A percentile compares a stretch with the other conserved stretches of the same genome.
Conservation (phyloP, 306 rosid species). For the Benincasa hispida region DNA sequence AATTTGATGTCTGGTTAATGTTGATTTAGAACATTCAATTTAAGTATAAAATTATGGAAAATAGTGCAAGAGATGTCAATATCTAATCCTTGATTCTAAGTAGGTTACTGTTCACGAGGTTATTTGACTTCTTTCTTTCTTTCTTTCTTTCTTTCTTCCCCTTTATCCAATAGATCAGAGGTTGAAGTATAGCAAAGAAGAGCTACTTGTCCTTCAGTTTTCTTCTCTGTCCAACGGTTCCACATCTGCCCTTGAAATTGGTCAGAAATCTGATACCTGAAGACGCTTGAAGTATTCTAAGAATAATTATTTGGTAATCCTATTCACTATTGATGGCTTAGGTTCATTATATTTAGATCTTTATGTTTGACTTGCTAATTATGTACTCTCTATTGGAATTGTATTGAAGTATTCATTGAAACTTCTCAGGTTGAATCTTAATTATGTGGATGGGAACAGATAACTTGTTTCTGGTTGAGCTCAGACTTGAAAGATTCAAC, state of each 20-base stretch:
- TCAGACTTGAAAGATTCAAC: too few species aligned
- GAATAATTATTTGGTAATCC: constrained; percentile 1
- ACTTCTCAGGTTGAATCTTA: too few species aligned
- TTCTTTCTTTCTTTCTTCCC: background rate
- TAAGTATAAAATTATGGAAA: background rate
- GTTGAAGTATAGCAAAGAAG: constrained; percentile 61
- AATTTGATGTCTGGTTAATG: background rate
- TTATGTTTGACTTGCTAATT: background rate
- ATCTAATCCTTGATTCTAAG: background rate
- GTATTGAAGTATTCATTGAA: too few species aligned
- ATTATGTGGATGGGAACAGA: too few species aligned
- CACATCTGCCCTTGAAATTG: background rate
- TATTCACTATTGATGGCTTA: background rate
- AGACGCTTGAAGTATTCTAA: background rate
- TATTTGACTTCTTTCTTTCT: background rate
- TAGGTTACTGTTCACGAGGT: constrained; percentile 2
- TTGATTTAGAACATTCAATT: background rate
- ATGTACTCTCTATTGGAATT: background rate
- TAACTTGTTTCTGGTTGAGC: too few species aligned
- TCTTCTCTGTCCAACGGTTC: constrained; percentile 7
- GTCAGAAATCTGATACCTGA: background rate
- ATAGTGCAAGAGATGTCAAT: background rate
- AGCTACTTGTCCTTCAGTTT: constrained; percentile 55
- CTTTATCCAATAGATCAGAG: constrained; percentile 65
- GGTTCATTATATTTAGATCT: background rate